Evolutionary conservation across 495 filamentous ascomycete species (phyloP).

Genomic region (Rostrohypoxylon terebratum): DNA sequence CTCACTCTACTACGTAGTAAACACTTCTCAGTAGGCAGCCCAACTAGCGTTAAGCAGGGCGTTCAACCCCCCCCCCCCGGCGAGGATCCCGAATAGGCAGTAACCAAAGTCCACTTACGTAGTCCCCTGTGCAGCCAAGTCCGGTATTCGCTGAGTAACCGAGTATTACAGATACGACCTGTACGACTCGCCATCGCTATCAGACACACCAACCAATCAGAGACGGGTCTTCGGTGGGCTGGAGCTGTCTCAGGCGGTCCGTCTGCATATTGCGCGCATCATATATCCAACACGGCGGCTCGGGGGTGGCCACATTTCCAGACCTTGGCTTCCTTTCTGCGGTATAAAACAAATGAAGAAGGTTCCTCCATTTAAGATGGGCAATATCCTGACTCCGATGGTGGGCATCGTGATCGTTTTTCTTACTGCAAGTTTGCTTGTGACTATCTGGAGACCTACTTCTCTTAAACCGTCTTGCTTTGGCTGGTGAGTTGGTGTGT

Average conservation of each 20-base stretch:
- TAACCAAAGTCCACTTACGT: neutral
- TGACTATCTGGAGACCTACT: neutral
- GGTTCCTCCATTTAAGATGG: slow-evolving; percentile 28
- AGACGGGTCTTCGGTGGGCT: neutral
- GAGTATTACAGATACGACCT: slow-evolving; percentile 11
- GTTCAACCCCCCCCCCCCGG: slow-evolving; percentile 21
- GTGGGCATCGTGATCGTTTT: slow-evolving; percentile 26
- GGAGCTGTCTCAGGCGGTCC: slow-evolving; percentile 30
- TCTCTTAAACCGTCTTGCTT: neutral
- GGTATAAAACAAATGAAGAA: slow-evolving; percentile 30
- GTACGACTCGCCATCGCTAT: slow-evolving; percentile 21
- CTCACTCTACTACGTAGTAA: too few relatives aligned
- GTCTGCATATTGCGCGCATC: slow-evolving; percentile 40
- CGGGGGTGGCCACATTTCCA: slow-evolving; percentile 21
- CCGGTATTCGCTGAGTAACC: slow-evolving; percentile 7
- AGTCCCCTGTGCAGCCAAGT: slow-evolving; percentile 3
- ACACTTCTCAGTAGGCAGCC: too few relatives aligned
- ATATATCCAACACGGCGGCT: slow-evolving; percentile 40
- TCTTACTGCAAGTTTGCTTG: slow-evolving; percentile 6
- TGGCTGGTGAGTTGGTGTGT: neutral
- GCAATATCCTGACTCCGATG: neutral
- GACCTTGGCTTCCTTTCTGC: slow-evolving; percentile 22
- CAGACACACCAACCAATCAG: slow-evolving; percentile 24
- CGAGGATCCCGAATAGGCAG: slow-evolving; percentile 2
- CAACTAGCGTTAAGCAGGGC: slow-evolving; percentile 18